Evolutionary conservation across 352 stramenopile genomes (phyloP).

Genomic region (Saprolegnia diclina): DNA sequence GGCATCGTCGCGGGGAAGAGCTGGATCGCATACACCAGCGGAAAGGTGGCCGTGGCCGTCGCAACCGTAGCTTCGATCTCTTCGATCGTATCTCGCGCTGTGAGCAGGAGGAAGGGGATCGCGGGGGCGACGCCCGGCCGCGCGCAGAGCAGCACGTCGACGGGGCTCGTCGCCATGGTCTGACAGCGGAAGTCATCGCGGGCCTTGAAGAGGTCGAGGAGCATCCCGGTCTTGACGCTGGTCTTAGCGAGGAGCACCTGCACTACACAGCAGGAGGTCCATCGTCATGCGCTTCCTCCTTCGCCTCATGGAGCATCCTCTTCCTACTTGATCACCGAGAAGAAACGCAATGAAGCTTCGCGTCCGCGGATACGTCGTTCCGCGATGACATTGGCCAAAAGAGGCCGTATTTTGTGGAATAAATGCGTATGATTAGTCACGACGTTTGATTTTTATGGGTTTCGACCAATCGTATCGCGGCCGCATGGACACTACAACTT

Average conservation of each 20-base stretch:
- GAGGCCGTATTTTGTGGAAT: neutral
- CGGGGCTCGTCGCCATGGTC: neutral
- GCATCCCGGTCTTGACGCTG: neutral
- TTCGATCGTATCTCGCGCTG: neutral
- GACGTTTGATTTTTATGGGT: neutral
- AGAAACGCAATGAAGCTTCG: neutral
- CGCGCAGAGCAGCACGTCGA: constrained; percentile 7
- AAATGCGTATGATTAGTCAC: neutral
- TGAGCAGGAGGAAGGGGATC: constrained; percentile 5
- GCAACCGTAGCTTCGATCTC: neutral
- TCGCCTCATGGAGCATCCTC: neutral
- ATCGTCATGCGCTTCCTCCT: neutral
- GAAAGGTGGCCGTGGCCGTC: neutral
- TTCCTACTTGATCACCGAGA: neutral
- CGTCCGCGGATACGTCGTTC: neutral
- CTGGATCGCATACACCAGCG: constrained; percentile 9
- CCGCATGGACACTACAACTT: neutral
- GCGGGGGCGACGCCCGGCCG: neutral
- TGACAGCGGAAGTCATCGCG: neutral
- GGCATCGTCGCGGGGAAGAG: constrained; percentile 12
- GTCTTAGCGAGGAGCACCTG: constrained; percentile 13
- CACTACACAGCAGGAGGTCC: neutral
- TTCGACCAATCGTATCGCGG: neutral
- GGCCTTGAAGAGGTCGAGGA: neutral
- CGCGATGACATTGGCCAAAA: neutral